Conservation (phyloP, 768 basidiomycete species). For the Gymnopilus dilepis region DNA sequence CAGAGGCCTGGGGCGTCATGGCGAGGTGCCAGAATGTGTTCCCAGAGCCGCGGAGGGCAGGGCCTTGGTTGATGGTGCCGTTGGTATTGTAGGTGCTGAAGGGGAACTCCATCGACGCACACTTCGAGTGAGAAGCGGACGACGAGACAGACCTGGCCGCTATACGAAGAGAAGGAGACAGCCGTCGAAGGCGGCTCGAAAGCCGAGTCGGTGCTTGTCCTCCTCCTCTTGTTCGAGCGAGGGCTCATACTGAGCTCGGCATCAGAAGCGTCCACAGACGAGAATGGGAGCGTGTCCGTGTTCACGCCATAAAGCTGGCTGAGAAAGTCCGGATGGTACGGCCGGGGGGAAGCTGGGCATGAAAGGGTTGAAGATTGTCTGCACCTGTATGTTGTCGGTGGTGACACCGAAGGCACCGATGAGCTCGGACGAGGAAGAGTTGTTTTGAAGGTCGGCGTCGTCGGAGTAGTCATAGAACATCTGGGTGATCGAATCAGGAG, state of each 20-base stretch:
- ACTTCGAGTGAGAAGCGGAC: slow-evolving; percentile 58
- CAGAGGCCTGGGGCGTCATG: slow-evolving; percentile 58
- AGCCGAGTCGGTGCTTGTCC: slow-evolving; percentile 68
- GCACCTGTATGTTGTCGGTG: slow-evolving; percentile 25
- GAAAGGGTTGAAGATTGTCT: slow-evolving; percentile 40
- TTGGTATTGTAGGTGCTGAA: slow-evolving; percentile 57
- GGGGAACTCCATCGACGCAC: slow-evolving; percentile 71
- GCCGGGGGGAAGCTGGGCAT: slow-evolving; percentile 64
- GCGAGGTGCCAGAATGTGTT: slow-evolving; percentile 83
- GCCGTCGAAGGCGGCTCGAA: slow-evolving; percentile 66
- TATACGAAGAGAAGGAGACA: slow-evolving; percentile 64
- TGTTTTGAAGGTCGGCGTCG: slow-evolving; percentile 46
- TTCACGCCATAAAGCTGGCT: slow-evolving; percentile 53
- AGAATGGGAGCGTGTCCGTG: slow-evolving; percentile 59
- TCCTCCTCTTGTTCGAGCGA: slow-evolving; percentile 66
- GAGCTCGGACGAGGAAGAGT: slow-evolving; percentile 58
- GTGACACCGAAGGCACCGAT: slow-evolving; percentile 47
- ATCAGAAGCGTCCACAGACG: slow-evolving; percentile 51
- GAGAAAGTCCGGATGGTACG: slow-evolving; percentile 77
- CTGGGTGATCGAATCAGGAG: slow-evolving; percentile 71
- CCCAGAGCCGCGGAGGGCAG: slow-evolving; percentile 58
- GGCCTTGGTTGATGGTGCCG: slow-evolving; percentile 40
- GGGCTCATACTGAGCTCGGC: slow-evolving; percentile 47
- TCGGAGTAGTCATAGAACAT: slow-evolving; percentile 55
- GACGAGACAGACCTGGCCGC: slow-evolving; percentile 54